phyloP scores from a whole-genome alignment of 202 grass and related monocot genomes.

The Schoenoplectus tabernaemontani region DNA sequence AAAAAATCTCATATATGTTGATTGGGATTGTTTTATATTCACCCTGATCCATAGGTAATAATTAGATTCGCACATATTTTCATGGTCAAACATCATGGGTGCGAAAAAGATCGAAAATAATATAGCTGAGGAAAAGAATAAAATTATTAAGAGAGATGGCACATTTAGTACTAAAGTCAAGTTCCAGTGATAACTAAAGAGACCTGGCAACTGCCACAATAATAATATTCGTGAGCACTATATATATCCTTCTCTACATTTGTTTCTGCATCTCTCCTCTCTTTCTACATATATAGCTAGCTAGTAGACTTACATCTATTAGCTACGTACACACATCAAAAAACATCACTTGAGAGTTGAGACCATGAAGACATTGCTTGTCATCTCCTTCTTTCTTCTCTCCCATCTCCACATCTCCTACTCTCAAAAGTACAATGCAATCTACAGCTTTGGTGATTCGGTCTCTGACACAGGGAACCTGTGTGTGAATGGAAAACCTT shows the following conservation, averaged over 20 bases:
- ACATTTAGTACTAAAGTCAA: slow-evolving; percentile 5
- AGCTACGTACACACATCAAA: background rate
- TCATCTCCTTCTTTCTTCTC: slow-evolving; percentile 13
- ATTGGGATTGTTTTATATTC: background rate
- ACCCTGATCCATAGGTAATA: background rate
- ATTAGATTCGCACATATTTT: background rate
- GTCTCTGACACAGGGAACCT: slow-evolving; percentile 89
- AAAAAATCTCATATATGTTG: background rate
- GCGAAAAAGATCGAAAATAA: background rate
- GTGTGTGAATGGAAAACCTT: slow-evolving; percentile 42
- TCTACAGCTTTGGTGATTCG: slow-evolving; percentile 91
- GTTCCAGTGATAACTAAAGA: background rate
- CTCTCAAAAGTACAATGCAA: slow-evolving; percentile 61
- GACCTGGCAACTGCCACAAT: slow-evolving; percentile 18
- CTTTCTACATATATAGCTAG: background rate
- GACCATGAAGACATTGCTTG: slow-evolving; percentile 15
- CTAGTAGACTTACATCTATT: slow-evolving; percentile 14
- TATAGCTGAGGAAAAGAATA: background rate
- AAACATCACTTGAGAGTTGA: background rate
- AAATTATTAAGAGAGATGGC: slow-evolving; percentile 5
- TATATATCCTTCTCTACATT: slow-evolving; percentile 18
- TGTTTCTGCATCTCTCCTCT: slow-evolving; percentile 5
- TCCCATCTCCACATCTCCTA: slow-evolving; percentile 5
- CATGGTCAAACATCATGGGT: slow-evolving; percentile 7
- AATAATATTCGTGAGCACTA: background rate